A percentile compares a stretch with the other conserved stretches of the same genome.
Conservation (phyloP, 2,329 filamentous ascomycete genomes). For the Thelonectria rubi region DNA sequence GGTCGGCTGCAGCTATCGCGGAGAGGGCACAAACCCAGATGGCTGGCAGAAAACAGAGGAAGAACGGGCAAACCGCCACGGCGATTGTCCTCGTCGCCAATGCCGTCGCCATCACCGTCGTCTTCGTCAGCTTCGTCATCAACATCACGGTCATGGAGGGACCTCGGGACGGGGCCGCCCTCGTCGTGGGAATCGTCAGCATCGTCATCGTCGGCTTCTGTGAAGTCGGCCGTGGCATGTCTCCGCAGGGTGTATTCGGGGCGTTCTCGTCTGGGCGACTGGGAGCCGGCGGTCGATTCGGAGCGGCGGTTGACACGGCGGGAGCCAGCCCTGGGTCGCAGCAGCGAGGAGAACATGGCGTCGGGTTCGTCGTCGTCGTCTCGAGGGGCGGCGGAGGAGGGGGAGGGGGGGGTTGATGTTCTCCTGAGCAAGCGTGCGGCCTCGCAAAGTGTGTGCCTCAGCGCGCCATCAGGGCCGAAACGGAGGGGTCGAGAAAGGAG, state of each 20-base stretch:
- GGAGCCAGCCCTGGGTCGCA: slow-evolving; percentile 46
- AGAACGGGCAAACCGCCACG: slow-evolving; percentile 57
- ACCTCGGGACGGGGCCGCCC: slow-evolving; percentile 39
- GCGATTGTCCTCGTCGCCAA: slow-evolving; percentile 46
- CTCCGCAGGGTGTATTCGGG: slow-evolving; percentile 44
- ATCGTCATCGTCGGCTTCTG: slow-evolving; percentile 67
- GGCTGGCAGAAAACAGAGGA: slow-evolving; percentile 81
- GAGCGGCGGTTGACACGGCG: slow-evolving; percentile 46
- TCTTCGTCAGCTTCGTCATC: slow-evolving; percentile 53
- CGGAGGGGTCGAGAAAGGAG: slow-evolving; percentile 34
- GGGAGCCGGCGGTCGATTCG: slow-evolving; percentile 43
- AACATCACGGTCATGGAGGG: slow-evolving; percentile 34
- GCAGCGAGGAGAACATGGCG: slow-evolving; percentile 51
- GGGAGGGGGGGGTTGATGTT: slow-evolving; percentile 9
- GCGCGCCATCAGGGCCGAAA: slow-evolving; percentile 36
- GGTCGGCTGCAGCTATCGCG: not conserved
- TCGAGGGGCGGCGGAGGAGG: too few relatives aligned
- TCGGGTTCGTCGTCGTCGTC: slow-evolving; percentile 22
- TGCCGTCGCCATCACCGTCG: slow-evolving; percentile 60
- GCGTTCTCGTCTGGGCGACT: slow-evolving; percentile 44
- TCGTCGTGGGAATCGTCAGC: slow-evolving; percentile 54
- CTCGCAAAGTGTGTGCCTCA: slow-evolving; percentile 39
- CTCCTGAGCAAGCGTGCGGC: slow-evolving; percentile 38
- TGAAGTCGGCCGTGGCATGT: slow-evolving; percentile 72
- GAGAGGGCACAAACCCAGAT: slow-evolving; percentile 67